Evolutionary conservation across 1,284 basidiomycete species (phyloP).

Genomic region (Irpex rosettiformis): DNA sequence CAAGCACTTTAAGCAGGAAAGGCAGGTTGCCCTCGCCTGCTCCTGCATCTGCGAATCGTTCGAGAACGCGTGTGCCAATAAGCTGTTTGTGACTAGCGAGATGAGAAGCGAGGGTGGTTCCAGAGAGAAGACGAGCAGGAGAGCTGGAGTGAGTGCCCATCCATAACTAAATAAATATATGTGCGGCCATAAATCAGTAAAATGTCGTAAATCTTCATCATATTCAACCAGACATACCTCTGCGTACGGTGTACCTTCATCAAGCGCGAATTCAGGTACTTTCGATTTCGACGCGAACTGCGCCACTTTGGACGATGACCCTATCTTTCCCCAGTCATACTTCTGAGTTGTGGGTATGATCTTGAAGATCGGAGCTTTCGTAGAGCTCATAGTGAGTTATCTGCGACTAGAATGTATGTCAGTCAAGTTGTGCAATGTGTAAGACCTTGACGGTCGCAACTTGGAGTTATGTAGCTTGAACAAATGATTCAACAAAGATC

Average conservation of each 20-base stretch:
- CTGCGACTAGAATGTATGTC: not conserved
- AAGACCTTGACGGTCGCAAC: no score
- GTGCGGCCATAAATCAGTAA: constrained; percentile 11
- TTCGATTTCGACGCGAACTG: constrained; percentile 40
- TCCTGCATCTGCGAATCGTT: constrained; percentile 49
- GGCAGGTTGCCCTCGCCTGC: constrained; percentile 74
- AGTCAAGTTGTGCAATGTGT: not conserved
- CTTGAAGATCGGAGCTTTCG: constrained; percentile 49
- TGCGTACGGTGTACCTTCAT: constrained; percentile 57
- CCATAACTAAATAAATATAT: constrained; percentile 48
- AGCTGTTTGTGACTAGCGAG: constrained; percentile 66
- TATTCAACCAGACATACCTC: constrained; percentile 42
- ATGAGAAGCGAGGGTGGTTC: constrained; percentile 54
- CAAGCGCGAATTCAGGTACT: constrained; percentile 45
- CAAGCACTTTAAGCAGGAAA: constrained; percentile 92
- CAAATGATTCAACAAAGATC: no score
- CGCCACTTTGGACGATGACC: constrained; percentile 61
- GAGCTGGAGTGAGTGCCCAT: constrained; percentile 96
- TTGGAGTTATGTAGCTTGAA: no score
- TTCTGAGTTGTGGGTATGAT: constrained; percentile 65
- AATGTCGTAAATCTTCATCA: not conserved
- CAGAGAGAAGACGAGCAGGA: constrained; percentile 57
- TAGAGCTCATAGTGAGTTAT: not conserved
- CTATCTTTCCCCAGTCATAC: constrained; percentile 75
- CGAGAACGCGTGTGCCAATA: constrained; percentile 62